Evolutionary conservation across 306 rosid species (phyloP).

Genomic region (Herpetospermum pedunculosum): DNA sequence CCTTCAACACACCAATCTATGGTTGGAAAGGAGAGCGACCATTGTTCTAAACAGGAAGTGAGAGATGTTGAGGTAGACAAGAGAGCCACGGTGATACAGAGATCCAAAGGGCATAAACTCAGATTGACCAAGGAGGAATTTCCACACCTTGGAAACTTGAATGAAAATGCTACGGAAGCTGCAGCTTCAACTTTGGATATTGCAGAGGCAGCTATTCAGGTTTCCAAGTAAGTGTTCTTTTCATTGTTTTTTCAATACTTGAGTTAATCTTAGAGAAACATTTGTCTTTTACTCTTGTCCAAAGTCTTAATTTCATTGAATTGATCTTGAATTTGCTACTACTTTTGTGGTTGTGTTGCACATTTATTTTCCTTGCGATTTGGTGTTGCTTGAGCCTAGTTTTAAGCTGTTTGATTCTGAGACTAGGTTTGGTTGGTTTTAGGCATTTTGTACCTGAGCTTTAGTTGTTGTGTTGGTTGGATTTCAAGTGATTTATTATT

Average conservation of each 20-base stretch:
- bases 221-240: conserved; percentile 40
- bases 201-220: conserved; percentile 38
- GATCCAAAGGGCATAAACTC: conserved; percentile 28
- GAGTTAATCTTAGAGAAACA: background rate
- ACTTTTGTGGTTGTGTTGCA: background rate
- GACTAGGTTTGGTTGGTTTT: background rate
- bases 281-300: background rate
- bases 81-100: conserved; percentile 32
- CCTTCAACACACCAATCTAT: conserved; percentile 24
- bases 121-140: conserved; percentile 16
- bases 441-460: background rate
- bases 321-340: background rate
- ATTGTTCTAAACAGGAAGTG: conserved; percentile 33
- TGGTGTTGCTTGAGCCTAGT: background rate
- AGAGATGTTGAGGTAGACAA: conserved; percentile 77
- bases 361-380: background rate
- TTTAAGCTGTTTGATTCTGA: background rate
- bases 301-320: background rate
- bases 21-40: conserved; percentile 20
- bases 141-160: conserved; percentile 18
- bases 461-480: background rate
- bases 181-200: conserved; percentile 35
- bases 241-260: background rate
- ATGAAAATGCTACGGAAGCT: conserved; percentile 19
- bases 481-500: background rate